phyloP scores from a whole-genome alignment of 2,329 filamentous ascomycete genomes.

The Aspergillus phoenicis region DNA sequence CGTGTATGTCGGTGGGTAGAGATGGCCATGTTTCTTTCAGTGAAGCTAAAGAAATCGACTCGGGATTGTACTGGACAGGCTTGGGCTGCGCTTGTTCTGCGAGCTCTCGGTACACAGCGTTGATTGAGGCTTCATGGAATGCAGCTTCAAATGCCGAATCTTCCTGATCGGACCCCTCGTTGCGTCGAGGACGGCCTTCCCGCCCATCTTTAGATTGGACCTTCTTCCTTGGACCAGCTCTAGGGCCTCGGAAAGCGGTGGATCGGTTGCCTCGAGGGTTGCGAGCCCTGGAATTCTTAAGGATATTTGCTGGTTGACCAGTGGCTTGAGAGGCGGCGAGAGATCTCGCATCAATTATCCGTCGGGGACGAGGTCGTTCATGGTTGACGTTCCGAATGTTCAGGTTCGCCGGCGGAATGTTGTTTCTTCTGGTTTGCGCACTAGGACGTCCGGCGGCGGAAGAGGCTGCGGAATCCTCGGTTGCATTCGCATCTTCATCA shows the following conservation, averaged over 20 bases:
- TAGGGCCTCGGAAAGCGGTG: constrained; percentile 25
- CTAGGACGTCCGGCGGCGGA: not conserved
- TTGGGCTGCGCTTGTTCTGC: constrained; percentile 32
- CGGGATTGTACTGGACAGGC: constrained; percentile 40
- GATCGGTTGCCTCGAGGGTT: constrained; percentile 24
- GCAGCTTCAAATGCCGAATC: constrained; percentile 23
- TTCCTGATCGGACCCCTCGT: constrained; percentile 25
- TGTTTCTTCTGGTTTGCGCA: constrained; percentile 13
- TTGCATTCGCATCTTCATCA: not conserved
- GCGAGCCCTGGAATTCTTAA: constrained; percentile 33
- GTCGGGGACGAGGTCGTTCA: constrained; percentile 27
- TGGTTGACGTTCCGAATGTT: constrained; percentile 21
- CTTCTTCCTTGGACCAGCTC: constrained; percentile 16
- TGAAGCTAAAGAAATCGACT: constrained; percentile 33
- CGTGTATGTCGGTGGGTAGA: constrained; percentile 35
- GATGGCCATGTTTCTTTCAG: constrained; percentile 45
- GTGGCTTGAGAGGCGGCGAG: constrained; percentile 35
- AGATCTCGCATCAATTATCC: constrained; percentile 41
- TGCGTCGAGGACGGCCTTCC: constrained; percentile 10
- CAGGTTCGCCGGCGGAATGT: constrained; percentile 21
- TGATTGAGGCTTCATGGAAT: constrained; percentile 27
- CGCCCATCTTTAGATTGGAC: constrained; percentile 18
- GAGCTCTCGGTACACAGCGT: constrained; percentile 35
- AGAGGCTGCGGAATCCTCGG: not conserved
- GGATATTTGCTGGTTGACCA: constrained; percentile 32